Base-by-base conservation (phyloP, 2,329 filamentous ascomycete species). In the Metarhizium humberi region DNA sequence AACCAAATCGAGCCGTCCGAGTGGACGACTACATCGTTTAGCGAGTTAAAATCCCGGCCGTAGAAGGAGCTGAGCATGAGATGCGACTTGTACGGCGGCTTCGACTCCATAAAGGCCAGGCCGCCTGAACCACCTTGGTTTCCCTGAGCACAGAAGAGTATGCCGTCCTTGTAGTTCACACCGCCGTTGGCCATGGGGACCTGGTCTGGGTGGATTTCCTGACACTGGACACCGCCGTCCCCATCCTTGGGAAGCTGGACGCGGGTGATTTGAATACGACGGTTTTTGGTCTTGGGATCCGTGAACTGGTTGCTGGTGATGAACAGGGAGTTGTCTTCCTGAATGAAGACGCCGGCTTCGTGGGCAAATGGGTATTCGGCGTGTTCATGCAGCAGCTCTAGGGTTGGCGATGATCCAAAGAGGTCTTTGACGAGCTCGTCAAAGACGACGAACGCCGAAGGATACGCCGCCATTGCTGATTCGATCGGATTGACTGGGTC, bases 111-210 rank as follows among this genome's bases (percentile, higher is more conserved):
- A 2, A 58, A 62, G 6, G 66, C 63, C 4, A 74, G 60, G 0
- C 70, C 67, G 4, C 68, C 64, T 0, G 59, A 29, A 1, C 14
- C 52, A 1, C 58, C 55, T 43, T 57, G 18, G 2, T 65, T 59
- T 4, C 75, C 74, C 51, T 76, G 74, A 0, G 70, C 67, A 56
- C 73, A 76, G 53, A 75, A 71, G 6, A 76, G 61, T 4, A 76
- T 54, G 10, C 69, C 64, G 8, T 68, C 66, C 1, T 66, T 59
- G 63, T 75, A 75, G 55, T 78, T 78, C 42, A 77, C 70, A 6
- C 74, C 77, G 20, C 77, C 77, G 51, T 79, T 79, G 6, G 70
- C 73, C 73, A 78, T 77, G 2, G 64, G 63, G 0, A 76, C 65
- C 2, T 64, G 61, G 0, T 62, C 64, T 0, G 62, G 57, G 4